Evolutionary conservation across 371 early-diverging fungal species (phyloP).

Genomic region (Saksenaea oblongispora): DNA sequence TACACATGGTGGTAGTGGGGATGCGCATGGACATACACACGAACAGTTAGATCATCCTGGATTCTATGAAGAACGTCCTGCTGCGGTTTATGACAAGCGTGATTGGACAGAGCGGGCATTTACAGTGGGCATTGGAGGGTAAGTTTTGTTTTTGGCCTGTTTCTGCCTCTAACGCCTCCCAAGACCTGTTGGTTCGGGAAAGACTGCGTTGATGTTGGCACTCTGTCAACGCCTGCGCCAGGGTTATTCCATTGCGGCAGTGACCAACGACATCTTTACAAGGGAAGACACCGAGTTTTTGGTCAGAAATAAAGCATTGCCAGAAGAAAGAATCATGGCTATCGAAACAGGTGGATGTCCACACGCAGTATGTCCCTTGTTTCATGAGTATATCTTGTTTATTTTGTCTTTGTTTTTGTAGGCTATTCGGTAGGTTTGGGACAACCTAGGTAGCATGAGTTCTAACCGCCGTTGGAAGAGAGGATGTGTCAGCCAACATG

Average conservation of each 20-base stretch:
- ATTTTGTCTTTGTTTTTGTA: constrained; percentile 8
- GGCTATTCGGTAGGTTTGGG: constrained; percentile 48
- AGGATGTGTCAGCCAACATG: constrained; percentile 94
- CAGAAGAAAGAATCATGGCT: constrained; percentile 83
- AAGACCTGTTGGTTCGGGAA: constrained; percentile 93
- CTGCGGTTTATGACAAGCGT: constrained; percentile 69
- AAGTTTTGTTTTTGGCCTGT: constrained; percentile 23
- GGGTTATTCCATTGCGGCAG: constrained; percentile 79
- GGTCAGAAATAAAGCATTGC: constrained; percentile 83
- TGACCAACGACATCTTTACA: constrained; percentile 88
- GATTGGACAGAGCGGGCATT: constrained; percentile 92
- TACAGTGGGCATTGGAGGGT: constrained; percentile 95
- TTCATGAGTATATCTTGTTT: constrained; percentile 8
- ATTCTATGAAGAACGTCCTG: constrained; percentile 73
- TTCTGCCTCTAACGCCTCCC: background rate
- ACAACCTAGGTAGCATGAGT: background rate
- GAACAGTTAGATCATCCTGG: constrained; percentile 90
- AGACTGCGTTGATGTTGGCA: constrained; percentile 92
- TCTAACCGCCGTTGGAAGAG: constrained; percentile 49
- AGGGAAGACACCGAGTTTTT: constrained; percentile 94
- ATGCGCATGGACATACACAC: constrained; percentile 64
- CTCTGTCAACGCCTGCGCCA: constrained; percentile 84
- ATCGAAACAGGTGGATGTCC: constrained; percentile 97
- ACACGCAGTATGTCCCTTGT: constrained; percentile 72
- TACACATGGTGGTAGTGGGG: constrained; percentile 43